These are phyloP conservation scores for Trichoderma sp. DNA, from an alignment of 2,329 filamentous ascomycete genomes.

Conservation along the genomic window DNA sequence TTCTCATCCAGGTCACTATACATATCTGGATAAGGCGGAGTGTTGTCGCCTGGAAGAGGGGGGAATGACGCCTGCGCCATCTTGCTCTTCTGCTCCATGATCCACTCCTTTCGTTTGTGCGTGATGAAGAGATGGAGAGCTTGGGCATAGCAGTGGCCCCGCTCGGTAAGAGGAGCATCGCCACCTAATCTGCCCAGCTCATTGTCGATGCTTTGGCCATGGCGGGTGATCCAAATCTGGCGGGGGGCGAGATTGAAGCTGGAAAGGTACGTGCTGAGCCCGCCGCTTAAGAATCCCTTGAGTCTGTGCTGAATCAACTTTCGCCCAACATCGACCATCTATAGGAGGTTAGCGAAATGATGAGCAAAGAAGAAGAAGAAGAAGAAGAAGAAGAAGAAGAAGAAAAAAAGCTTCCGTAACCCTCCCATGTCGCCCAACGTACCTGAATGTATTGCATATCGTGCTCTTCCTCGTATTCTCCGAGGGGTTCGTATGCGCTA, in stretches of 20 bases:
- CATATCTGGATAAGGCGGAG: constrained; percentile 89
- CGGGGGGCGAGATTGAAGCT: constrained; percentile 95
- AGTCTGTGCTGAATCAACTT: constrained; percentile 91
- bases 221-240: constrained; percentile 97
- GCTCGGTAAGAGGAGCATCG: constrained; percentile 77
- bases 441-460: constrained; percentile 90
- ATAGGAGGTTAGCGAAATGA: constrained; percentile 24
- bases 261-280: constrained; percentile 89
- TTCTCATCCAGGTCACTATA: constrained; percentile 69
- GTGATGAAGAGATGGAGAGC: constrained; percentile 83
- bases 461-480: constrained; percentile 84
- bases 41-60: constrained; percentile 86
- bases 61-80: constrained; percentile 76
- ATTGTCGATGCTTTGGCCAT: constrained; percentile 90
- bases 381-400: too few species aligned
- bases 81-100: constrained; percentile 76
- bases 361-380: neutral
- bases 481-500: constrained; percentile 87
- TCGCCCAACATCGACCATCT: constrained; percentile 95
- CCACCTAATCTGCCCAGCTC: constrained; percentile 84
- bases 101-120: constrained; percentile 75
- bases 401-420: neutral
- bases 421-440: constrained; percentile 20
- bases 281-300: constrained; percentile 84
- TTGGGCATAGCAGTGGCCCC: constrained; percentile 74